Evolutionary conservation across 2,329 filamentous ascomycete genomes (phyloP).

Genomic region (Aspergillus jensenii): DNA sequence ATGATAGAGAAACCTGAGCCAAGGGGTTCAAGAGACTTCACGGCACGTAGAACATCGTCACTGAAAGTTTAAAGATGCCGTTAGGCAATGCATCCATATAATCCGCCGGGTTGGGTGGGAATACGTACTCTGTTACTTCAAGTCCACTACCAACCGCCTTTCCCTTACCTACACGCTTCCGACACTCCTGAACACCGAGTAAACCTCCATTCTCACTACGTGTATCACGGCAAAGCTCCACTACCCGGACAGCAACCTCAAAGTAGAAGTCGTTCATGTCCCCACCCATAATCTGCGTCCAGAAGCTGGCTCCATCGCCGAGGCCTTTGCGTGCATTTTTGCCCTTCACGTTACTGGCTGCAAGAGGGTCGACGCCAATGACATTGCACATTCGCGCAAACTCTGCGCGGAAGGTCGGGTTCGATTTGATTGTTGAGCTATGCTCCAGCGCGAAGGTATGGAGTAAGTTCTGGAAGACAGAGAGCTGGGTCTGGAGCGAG

Average conservation of each 20-base stretch:
- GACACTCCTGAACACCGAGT: conserved; percentile 78
- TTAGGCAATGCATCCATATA: neutral
- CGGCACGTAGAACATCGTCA: conserved; percentile 87
- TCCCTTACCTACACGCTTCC: conserved; percentile 70
- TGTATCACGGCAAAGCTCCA: conserved; percentile 86
- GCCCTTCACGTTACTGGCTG: conserved; percentile 59
- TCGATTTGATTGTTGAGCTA: conserved; percentile 91
- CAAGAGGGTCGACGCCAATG: conserved; percentile 92
- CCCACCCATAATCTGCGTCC: conserved; percentile 87
- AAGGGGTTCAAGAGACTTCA: conserved; percentile 81
- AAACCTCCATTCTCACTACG: conserved; percentile 89
- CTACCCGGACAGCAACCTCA: conserved; percentile 90
- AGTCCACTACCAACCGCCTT: conserved; percentile 72
- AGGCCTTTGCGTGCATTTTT: conserved; percentile 47
- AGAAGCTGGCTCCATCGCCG: conserved; percentile 66
- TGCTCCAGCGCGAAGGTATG: conserved; percentile 95
- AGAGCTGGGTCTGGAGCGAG: conserved; percentile 87
- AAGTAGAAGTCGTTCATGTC: conserved; percentile 99
- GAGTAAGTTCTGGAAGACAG: conserved; percentile 91
- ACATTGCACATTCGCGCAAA: conserved; percentile 98
- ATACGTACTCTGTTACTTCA: conserved; percentile 71
- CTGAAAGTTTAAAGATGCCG: conserved; percentile 36
- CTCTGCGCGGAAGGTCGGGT: conserved; percentile 91
- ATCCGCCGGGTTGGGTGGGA: neutral
- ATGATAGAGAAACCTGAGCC: conserved; percentile 86